phyloP scores from a whole-genome alignment of 1,284 basidiomycete species.

The Porodaedalea pini region DNA sequence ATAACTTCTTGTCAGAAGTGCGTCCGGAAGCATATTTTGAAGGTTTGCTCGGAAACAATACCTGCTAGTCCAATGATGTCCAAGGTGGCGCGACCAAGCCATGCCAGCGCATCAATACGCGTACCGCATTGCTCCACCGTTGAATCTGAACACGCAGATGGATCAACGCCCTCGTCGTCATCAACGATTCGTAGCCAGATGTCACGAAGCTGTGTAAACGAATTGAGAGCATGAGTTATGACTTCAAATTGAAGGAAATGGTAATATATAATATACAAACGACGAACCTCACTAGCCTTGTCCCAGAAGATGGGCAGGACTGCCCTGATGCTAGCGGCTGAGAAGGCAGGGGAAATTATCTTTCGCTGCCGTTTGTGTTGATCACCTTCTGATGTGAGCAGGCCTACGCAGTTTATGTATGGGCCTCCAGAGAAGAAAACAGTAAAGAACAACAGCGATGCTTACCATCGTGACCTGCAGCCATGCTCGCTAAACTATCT shows the following conservation, averaged over 20 bases:
- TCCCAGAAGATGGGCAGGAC: constrained; percentile 62
- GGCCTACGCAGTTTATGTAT: constrained; percentile 25
- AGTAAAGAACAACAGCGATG: background rate
- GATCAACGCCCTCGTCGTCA: constrained; percentile 7
- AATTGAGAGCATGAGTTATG: background rate
- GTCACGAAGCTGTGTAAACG: constrained; percentile 40
- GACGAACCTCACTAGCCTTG: constrained; percentile 52
- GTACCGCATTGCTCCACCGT: constrained; percentile 5
- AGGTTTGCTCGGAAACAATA: constrained; percentile 20
- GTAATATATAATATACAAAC: constrained; percentile 4
- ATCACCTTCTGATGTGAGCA: constrained; percentile 49
- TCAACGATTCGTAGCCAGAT: constrained; percentile 38
- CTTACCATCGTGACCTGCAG: constrained; percentile 38
- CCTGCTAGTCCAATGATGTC: constrained; percentile 73
- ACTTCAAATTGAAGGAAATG: background rate
- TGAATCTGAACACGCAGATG: background rate
- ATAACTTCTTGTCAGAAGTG: constrained; percentile 6
- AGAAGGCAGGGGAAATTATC: constrained; percentile 56
- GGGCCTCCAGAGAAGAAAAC: background rate
- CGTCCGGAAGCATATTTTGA: background rate
- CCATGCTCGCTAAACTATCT: constrained; percentile 53
- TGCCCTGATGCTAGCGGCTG: constrained; percentile 48
- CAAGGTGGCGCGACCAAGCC: constrained; percentile 61
- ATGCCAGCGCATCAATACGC: constrained; percentile 54
- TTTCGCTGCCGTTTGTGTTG: constrained; percentile 38